A percentile compares a stretch with the other conserved stretches of the same genome.
Evolutionary conservation across 2,329 filamentous ascomycete genomes (phyloP).

Genomic region (Cordyceps fumosorosea): DNA sequence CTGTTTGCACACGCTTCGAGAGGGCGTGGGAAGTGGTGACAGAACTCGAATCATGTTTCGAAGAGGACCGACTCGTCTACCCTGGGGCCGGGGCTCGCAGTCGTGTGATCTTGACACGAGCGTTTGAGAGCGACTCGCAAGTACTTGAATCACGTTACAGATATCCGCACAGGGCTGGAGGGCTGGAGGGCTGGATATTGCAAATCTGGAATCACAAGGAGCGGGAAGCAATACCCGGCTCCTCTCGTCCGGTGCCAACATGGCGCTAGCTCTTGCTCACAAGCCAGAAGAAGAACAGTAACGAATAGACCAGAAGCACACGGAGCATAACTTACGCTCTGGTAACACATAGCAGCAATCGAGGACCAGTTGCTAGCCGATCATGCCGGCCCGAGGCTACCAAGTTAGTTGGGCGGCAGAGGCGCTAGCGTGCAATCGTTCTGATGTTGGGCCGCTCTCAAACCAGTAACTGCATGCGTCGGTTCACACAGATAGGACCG

Average conservation of each 20-base stretch:
- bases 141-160: not conserved
- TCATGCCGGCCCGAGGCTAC: conserved; percentile 11
- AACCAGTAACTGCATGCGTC: not conserved
- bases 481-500: not conserved
- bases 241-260: not conserved
- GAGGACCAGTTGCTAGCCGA: not conserved
- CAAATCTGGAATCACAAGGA: not conserved
- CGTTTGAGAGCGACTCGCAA: too few species aligned
- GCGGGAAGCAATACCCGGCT: not conserved
- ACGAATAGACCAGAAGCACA: too few species aligned
- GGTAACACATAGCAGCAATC: not conserved
- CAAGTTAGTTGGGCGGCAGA: not conserved
- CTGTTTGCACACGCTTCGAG: not conserved
- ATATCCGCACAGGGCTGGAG: too few species aligned
- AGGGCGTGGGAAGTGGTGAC: not conserved
- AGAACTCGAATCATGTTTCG: not conserved
- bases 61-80: not conserved
- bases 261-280: not conserved
- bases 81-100: not conserved
- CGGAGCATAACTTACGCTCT: too few species aligned
- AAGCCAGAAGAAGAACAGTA: not conserved
- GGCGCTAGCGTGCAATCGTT: conserved; percentile 1
- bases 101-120: not conserved
- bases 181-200: not conserved
- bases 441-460: not conserved